phyloP scores from a whole-genome alignment of 2,329 filamentous ascomycete genomes.

The Venturia pyrina region DNA sequence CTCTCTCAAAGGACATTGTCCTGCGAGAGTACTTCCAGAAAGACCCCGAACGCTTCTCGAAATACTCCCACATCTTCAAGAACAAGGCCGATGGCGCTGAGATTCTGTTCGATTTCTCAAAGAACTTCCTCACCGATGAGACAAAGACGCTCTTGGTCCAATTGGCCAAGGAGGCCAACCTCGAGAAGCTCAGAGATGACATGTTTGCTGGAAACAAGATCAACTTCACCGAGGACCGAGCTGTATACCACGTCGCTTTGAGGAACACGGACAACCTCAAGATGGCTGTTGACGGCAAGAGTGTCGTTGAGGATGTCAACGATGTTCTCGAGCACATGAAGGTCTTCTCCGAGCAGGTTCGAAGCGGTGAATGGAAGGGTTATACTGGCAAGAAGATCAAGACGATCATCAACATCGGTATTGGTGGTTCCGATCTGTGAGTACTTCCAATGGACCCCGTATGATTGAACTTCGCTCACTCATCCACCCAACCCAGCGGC shows the following conservation, averaged over 20 bases:
- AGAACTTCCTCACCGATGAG: slow-evolving; percentile 95
- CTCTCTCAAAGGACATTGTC: slow-evolving; percentile 77
- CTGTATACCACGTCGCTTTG: slow-evolving; percentile 90
- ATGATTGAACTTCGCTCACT: neutral
- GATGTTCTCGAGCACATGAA: slow-evolving; percentile 93
- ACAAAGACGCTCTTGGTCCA: slow-evolving; percentile 78
- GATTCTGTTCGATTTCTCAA: slow-evolving; percentile 96
- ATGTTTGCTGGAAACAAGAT: slow-evolving; percentile 99
- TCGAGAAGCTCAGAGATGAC: slow-evolving; percentile 89
- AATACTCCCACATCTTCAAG: slow-evolving; percentile 77
- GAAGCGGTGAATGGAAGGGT: slow-evolving; percentile 93
- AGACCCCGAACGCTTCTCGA: slow-evolving; percentile 79
- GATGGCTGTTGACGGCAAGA: slow-evolving; percentile 77
- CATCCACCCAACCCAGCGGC: slow-evolving; percentile 46
- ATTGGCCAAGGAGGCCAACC: slow-evolving; percentile 79
- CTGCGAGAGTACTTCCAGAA: slow-evolving; percentile 88
- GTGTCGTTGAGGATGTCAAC: slow-evolving; percentile 90
- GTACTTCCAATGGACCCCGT: slow-evolving; percentile 29
- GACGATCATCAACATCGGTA: slow-evolving; percentile 94
- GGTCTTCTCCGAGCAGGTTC: slow-evolving; percentile 90
- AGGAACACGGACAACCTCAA: slow-evolving; percentile 79
- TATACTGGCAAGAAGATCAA: slow-evolving; percentile 96
- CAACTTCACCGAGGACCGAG: slow-evolving; percentile 96
- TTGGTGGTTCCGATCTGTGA: slow-evolving; percentile 96
- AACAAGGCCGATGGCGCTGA: slow-evolving; percentile 70